Percentiles rank a stretch among this genome's conserved stretches.
Conservation (phyloP, 345 rosid genomes). For the Capsella bursapastoris region DNA sequence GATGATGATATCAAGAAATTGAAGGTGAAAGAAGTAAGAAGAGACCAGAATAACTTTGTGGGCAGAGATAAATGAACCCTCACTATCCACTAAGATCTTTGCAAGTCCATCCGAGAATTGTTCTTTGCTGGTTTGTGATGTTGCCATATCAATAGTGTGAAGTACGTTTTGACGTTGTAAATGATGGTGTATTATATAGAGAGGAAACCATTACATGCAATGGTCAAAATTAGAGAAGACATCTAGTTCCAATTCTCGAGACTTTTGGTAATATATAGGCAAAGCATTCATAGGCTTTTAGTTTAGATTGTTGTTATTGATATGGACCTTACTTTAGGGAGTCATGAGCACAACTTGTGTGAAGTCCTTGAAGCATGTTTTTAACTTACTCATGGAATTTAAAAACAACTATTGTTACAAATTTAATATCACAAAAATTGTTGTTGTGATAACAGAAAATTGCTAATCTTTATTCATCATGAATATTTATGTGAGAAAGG, state of each 20-base stretch:
- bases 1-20: not conserved
- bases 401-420: too few species aligned
- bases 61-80: not conserved
- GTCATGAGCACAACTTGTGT: too few species aligned
- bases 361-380: too few species aligned
- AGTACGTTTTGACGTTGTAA: not conserved
- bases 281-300: too few species aligned
- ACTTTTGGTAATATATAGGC: too few species aligned
- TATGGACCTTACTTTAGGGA: too few species aligned
- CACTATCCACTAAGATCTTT: not conserved
- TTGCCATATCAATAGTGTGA: not conserved
- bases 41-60: conserved; percentile 3
- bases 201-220: not conserved
- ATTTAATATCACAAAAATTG: too few species aligned
- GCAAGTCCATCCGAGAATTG: not conserved
- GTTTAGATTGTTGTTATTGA: too few species aligned
- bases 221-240: not conserved
- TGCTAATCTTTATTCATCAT: too few species aligned
- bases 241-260: too few species aligned
- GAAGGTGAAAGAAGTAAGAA: not conserved
- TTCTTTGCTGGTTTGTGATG: not conserved
- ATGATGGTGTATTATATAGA: not conserved
- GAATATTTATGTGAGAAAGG: not conserved
- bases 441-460: too few species aligned
- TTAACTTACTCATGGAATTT: too few species aligned